Evolutionary conservation across 805 yeast species (phyloP), one percentile per base, ranked within the genome.

Genomic region (Teunomyces tritomae): DNA sequence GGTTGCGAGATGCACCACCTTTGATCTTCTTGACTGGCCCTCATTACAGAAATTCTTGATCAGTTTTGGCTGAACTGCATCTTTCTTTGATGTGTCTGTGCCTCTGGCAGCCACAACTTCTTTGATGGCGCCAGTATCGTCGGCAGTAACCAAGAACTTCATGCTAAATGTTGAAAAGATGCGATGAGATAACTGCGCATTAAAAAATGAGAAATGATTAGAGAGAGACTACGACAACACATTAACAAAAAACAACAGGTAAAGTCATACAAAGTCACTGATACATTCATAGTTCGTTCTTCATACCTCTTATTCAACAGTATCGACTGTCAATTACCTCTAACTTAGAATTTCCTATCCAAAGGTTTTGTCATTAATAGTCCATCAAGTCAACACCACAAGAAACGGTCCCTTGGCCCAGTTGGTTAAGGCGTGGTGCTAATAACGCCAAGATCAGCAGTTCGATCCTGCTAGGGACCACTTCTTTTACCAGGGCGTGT

Each of bases 381-480:
- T 20, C 26, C n/a, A 36, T 14, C n/a, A 4, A 1, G n/a, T 14
- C 13, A 8, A 28, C 32, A 4, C 9, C 33, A n/a, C 3, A 20
- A 50, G 44, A 26, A 44, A 39, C 33, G 76, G 76, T 71, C 77
- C 76, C 77, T 72, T 71, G 76, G 77, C 77, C 77, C 72, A 72
- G 77, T 72, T 71, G 76, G 77, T 72, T 71, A 72, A 68, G 76
- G 76, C 76, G 76, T 61, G 76, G 77, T 72, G 77, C 76, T 72
- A 72, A 72, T 71, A 71, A 71, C 76, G 74, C 77, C 76, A 59
- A 72, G 87, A 82, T 83, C 87, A 80, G 85, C 87, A 79, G 87
- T 82, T 83, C 87, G 87, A 83, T 81, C 87, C 87, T 79, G 87
- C 85, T 80, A 82, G 85, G 85, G 85, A 82, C 80, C 87, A 82